Evolutionary conservation across 352 stramenopile genomes (phyloP), one percentile per base, ranked within the genome.

Genomic region (Phytophthora quininea): DNA sequence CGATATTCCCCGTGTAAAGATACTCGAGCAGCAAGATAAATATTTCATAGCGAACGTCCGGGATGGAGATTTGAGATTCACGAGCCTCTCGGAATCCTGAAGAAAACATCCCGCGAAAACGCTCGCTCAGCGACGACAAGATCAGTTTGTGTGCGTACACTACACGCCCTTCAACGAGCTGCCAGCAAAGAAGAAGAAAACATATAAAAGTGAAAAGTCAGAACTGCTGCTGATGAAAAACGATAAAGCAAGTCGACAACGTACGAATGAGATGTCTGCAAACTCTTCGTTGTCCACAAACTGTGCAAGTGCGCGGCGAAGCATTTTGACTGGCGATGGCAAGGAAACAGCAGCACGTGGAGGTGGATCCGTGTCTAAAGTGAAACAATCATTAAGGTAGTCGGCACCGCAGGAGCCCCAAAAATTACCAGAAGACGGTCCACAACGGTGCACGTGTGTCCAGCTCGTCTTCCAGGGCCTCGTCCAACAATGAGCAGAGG

Each of bases 51-150:
- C 83, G 87, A 49, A 95, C 92, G 69, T 98, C 90, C 0, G 90
- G 87, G 27, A 98, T 90, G 40, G 91, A 82, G 63, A 98, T 98
- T 67, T 95, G 71, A 45, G 73, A 70, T 56, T 90, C 73, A 31
- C 76, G 76, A 40, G 87, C 77, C 67, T 99, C 96, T 1, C 88
- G 86, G 68, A 98, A 98, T 15, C 92, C 89, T 15, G 89, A 84
- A 32, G 89, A 96, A 76, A 99, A 98, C 95, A 98, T 98, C 24
- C 89, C 91, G 49, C 93, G 84, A 69, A 98, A 99, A 19, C 91
- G 94, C 59, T 97, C 93, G 40, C 93, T 98, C 14, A 97, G 76
- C 7, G 97, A 79, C 27, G 92, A 97, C 37, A 99, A 63, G 9
- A 98, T 91, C 40, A 99, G 75, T 49, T 98, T 98, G 81, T 98